Conservation (phyloP, 495 filamentous ascomycete species). For the Tuber indicum region DNA sequence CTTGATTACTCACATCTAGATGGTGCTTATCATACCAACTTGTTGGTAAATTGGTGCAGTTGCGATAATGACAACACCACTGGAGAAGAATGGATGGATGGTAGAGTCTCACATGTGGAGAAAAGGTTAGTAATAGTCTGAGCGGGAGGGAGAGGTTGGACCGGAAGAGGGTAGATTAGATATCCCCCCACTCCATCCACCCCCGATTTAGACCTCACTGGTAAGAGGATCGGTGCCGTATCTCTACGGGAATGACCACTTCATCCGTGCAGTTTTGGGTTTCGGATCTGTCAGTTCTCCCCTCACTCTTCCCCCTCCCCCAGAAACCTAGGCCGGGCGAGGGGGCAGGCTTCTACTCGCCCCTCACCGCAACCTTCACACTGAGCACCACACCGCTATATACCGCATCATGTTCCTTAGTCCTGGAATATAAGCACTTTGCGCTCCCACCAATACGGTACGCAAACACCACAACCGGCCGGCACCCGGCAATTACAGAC, state of each 20-base stretch:
- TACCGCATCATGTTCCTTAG: not conserved
- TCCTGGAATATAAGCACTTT: not conserved
- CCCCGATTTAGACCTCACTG: not conserved
- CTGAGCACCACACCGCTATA: not conserved
- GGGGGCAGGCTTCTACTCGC: not conserved
- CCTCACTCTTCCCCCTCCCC: not conserved
- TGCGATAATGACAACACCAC: not conserved
- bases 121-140: not conserved
- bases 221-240: not conserved
- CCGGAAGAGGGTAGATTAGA: not conserved
- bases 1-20: not conserved
- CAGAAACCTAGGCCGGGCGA: not conserved
- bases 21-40: not conserved
- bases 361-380: not conserved
- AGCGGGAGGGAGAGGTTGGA: not conserved
- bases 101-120: not conserved
- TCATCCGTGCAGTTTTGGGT: not conserved
- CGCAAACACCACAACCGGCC: not conserved
- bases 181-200: not conserved
- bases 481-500: not conserved
- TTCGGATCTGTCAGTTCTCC: not conserved
- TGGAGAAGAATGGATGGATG: not conserved
- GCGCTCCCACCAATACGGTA: not conserved
- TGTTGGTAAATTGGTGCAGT: not conserved
- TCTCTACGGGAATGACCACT: conserved; percentile 1